Conservation (phyloP, 1,284 basidiomycete genomes). For the Trichosporon sp. region DNA sequence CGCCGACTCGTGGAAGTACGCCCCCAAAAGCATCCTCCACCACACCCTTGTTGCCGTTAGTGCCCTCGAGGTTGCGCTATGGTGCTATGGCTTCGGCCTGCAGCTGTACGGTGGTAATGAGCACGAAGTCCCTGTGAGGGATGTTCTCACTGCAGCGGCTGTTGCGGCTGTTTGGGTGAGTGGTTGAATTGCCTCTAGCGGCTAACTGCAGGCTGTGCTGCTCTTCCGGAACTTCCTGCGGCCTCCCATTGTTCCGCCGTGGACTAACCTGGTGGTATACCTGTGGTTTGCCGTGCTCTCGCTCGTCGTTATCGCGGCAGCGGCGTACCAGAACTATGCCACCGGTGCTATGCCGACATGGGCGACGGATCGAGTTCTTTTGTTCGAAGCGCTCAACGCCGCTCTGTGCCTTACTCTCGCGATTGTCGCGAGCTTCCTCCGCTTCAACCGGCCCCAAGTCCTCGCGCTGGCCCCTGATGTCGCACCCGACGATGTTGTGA, state of each 20-base stretch:
- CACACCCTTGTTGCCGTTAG: conserved; percentile 27
- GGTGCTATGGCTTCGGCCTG: conserved; percentile 34
- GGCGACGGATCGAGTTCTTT: conserved; percentile 26
- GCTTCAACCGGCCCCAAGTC: conserved; percentile 33
- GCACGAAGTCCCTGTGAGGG: background rate
- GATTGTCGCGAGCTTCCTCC: conserved; percentile 27
- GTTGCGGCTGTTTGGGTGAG: conserved; percentile 46
- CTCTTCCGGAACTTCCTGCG: conserved; percentile 27
- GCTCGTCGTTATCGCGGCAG: conserved; percentile 25
- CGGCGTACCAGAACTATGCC: conserved; percentile 27
- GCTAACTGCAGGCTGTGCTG: conserved; percentile 9
- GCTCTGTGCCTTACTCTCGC: conserved; percentile 25
- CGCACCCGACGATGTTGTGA: conserved; percentile 61
- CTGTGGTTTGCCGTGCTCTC: conserved; percentile 29
- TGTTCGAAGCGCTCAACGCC: conserved; percentile 30
- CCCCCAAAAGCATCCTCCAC: conserved; percentile 5
- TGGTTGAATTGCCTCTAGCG: background rate
- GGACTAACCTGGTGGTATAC: conserved; percentile 33
- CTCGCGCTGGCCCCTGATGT: conserved; percentile 24
- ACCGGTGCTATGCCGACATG: conserved; percentile 29
- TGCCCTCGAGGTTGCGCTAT: conserved; percentile 28
- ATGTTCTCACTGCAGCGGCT: conserved; percentile 22
- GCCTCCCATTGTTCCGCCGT: conserved; percentile 40
- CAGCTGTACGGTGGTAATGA: conserved; percentile 19
- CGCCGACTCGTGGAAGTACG: conserved; percentile 5